phyloP scores from a whole-genome alignment of 2,329 filamentous ascomycete species.

The Fusarium annulatum region DNA sequence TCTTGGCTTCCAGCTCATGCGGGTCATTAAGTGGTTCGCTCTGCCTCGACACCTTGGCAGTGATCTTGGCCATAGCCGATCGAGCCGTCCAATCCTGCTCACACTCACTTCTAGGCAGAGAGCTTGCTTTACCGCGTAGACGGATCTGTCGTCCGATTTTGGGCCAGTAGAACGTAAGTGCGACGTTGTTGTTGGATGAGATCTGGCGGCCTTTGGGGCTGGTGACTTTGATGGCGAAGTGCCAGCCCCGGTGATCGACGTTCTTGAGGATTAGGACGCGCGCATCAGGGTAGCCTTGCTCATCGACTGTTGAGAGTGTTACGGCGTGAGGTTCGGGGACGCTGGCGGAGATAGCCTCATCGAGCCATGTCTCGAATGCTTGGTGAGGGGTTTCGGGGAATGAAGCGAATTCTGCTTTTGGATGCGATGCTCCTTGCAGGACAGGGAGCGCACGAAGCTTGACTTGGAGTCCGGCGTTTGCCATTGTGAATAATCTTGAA shows the following conservation, averaged over 20 bases:
- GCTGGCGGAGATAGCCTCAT: background rate
- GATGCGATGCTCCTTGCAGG: background rate
- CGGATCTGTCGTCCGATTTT: constrained; percentile 3
- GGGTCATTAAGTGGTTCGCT: constrained; percentile 3
- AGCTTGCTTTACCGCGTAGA: background rate
- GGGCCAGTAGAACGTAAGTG: constrained; percentile 17
- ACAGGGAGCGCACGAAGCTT: constrained; percentile 5
- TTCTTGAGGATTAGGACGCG: constrained; percentile 10
- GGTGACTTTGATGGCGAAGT: constrained; percentile 6
- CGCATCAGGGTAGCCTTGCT: background rate
- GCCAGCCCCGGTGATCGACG: constrained; percentile 10
- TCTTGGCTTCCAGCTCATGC: background rate
- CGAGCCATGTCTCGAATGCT: background rate
- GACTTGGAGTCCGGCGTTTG: background rate
- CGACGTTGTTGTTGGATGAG: background rate
- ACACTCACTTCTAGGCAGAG: background rate
- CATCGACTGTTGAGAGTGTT: background rate
- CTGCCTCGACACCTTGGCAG: constrained; percentile 11
- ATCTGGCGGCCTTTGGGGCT: constrained; percentile 13
- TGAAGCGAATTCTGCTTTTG: background rate
- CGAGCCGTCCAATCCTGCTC: constrained; percentile 4
- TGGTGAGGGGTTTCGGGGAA: constrained; percentile 7
- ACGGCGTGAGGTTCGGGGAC: constrained; percentile 12
- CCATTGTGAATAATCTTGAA: background rate
- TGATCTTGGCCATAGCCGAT: constrained; percentile 1